phyloP scores from a whole-genome alignment of 495 filamentous ascomycete genomes.

The Neurospora tetrasperma region DNA sequence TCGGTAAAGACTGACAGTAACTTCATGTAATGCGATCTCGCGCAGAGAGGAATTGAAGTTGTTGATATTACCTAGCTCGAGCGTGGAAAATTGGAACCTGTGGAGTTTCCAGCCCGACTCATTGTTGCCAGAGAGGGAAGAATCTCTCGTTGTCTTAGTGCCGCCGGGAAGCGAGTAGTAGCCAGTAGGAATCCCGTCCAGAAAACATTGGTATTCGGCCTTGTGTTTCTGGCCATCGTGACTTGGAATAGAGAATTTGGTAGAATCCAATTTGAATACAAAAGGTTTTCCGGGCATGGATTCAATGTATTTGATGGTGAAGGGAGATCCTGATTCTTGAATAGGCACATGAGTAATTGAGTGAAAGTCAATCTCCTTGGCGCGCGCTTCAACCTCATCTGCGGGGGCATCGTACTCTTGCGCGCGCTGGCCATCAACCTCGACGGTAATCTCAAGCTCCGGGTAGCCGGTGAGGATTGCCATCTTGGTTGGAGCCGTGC shows the following conservation, averaged over 20 bases:
- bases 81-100: not conserved
- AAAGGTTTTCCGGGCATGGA: constrained; percentile 7
- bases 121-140: not conserved
- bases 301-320: constrained; percentile 13
- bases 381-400: not conserved
- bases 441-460: constrained; percentile 20
- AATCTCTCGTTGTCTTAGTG: rapidly evolving
- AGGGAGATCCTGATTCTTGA: not conserved
- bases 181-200: not conserved
- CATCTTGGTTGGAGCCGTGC: constrained; percentile 11
- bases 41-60: not conserved
- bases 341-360: not conserved
- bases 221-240: not conserved
- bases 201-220: not conserved
- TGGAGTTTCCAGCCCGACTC: not conserved
- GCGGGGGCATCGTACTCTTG: constrained; percentile 23
- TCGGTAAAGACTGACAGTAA: not conserved
- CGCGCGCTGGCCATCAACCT: constrained; percentile 12
- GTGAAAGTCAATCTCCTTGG: not conserved
- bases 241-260: not conserved
- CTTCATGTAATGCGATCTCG: not conserved
- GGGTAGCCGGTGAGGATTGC: constrained; percentile 22
- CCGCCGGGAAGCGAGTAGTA: not conserved
- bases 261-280: not conserved
- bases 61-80: not conserved